A percentile compares a stretch with the other conserved stretches of the same genome.
These are phyloP conservation scores for Lagenidium sp. DNA, from an alignment of 352 stramenopile genomes.

Conservation along the genomic window DNA sequence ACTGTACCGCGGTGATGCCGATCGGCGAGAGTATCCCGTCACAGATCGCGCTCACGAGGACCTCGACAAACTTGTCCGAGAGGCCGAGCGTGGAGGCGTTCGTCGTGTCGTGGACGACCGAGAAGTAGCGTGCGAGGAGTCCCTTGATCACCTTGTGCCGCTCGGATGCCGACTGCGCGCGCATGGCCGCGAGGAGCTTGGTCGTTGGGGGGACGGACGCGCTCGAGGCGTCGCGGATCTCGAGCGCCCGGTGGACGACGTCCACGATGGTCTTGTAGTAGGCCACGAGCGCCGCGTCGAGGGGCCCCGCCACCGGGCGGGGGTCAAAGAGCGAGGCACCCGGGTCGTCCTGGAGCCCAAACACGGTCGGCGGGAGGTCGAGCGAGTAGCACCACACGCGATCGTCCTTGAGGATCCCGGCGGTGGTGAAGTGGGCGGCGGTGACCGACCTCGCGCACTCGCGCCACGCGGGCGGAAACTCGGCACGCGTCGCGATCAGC, in stretches of 20 bases:
- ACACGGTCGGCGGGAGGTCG: background rate
- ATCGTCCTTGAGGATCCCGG: background rate
- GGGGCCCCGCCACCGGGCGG: no score
- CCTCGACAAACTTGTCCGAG: background rate
- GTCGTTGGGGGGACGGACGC: no score
- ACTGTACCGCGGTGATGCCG: background rate
- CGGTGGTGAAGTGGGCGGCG: background rate
- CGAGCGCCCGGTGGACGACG: no score
- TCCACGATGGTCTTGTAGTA: no score
- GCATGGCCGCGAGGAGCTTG: no score
- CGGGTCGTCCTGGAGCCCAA: no score
- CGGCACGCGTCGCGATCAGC: conserved; percentile 1
- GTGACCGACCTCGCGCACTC: background rate
- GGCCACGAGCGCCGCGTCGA: no score
- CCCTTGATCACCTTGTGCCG: background rate
- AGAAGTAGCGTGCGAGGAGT: conserved; percentile 6
- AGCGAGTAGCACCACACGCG: background rate
- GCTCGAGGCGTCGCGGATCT: no score
- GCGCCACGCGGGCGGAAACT: conserved; percentile 4
- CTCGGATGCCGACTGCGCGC: no score
- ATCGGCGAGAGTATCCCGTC: conserved; percentile 1
- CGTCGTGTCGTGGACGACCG: conserved; percentile 1
- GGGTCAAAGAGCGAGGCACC: no score
- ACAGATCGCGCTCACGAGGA: conserved; percentile 2
- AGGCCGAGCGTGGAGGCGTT: background rate